A percentile compares a stretch with the other conserved stretches of the same genome.
Conservation (phyloP, 176 grass and related monocot species). For the Hordeum vulgare region DNA sequence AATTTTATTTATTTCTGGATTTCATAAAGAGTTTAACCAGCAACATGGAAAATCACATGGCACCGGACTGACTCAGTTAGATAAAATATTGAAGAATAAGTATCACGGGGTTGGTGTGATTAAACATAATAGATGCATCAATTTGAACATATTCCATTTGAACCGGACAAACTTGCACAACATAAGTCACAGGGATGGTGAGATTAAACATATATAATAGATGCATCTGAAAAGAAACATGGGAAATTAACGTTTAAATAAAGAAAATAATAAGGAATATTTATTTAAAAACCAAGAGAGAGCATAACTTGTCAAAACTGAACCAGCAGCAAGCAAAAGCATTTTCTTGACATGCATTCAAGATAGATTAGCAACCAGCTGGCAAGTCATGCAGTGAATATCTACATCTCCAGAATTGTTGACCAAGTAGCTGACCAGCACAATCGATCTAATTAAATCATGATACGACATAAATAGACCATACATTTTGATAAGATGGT, state of each 20-base stretch:
- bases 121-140: too few relatives aligned
- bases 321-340: not conserved
- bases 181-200: not conserved
- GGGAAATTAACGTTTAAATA: not conserved
- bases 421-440: not conserved
- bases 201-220: not conserved
- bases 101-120: not conserved
- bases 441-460: not conserved
- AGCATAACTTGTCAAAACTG: not conserved
- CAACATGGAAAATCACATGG: not conserved
- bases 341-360: not conserved
- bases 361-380: not conserved
- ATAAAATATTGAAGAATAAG: slow-evolving; percentile 2
- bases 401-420: not conserved
- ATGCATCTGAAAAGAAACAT: not conserved
- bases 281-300: not conserved
- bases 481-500: not conserved
- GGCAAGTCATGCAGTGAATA: not conserved
- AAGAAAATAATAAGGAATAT: not conserved
- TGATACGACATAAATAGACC: not conserved
- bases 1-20: not conserved
- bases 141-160: not conserved
- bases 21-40: not conserved
- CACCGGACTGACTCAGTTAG: not conserved
- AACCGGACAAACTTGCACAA: not conserved